These are phyloP conservation scores for Leccinum longicurvipes DNA, from an alignment of 768 basidiomycete species.

Conservation along the genomic window DNA sequence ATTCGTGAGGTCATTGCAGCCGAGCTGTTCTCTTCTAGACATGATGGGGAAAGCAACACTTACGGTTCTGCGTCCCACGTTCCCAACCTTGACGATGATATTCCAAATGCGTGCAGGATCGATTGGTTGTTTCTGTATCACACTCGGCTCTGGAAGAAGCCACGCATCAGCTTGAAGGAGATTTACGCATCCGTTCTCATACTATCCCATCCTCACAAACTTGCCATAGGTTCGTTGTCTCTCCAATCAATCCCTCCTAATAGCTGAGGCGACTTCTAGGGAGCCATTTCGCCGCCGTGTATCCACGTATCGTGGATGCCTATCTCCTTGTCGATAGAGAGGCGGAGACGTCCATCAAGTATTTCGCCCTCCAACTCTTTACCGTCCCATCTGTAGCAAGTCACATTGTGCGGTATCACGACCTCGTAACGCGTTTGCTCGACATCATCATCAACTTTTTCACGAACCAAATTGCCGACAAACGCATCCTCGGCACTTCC, in stretches of 20 bases:
- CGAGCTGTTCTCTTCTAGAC: conserved; percentile 63
- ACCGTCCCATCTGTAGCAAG: conserved; percentile 83
- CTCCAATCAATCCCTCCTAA: not conserved
- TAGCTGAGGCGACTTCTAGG: conserved; percentile 42
- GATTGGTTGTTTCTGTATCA: conserved; percentile 82
- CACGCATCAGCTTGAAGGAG: conserved; percentile 76
- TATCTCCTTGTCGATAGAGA: conserved; percentile 93
- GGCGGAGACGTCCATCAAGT: conserved; percentile 92
- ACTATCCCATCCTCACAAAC: conserved; percentile 68
- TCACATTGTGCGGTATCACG: conserved; percentile 71
- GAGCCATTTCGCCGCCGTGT: conserved; percentile 79
- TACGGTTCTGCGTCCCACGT: conserved; percentile 38
- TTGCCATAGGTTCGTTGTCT: conserved; percentile 61
- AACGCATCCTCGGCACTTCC: conserved; percentile 49
- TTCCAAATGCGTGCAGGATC: conserved; percentile 56
- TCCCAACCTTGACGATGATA: conserved; percentile 36
- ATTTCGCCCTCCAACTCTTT: conserved; percentile 90
- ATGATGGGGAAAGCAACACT: conserved; percentile 43
- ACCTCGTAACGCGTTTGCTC: conserved; percentile 73
- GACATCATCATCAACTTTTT: conserved; percentile 89
- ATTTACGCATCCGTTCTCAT: conserved; percentile 74
- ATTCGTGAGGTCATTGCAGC: conserved; percentile 71
- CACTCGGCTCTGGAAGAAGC: conserved; percentile 81
- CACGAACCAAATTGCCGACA: conserved; percentile 81
- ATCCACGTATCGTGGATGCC: conserved; percentile 83